A percentile compares a stretch with the other conserved stretches of the same genome.
phyloP scores from a whole-genome alignment of 2,329 filamentous ascomycete species.

The Neofusicoccum kwambonambiense region DNA sequence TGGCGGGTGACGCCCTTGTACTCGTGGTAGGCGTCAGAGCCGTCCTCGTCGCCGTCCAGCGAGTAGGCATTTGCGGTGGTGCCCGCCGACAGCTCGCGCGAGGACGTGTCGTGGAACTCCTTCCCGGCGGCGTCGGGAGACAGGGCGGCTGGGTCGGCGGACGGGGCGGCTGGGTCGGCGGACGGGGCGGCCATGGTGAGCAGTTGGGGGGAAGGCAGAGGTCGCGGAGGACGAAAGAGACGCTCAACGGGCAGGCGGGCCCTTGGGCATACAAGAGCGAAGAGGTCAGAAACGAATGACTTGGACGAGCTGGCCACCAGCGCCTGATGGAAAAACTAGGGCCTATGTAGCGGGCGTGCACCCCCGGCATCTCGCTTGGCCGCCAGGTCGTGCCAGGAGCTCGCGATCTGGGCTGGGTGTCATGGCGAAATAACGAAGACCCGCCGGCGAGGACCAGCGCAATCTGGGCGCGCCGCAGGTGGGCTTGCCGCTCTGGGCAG shows the following conservation, averaged over 20 bases:
- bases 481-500: no score
- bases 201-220: neutral
- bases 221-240: neutral
- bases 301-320: neutral
- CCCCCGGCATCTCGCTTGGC: neutral
- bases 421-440: no score
- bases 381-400: neutral
- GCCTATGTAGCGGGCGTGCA: neutral
- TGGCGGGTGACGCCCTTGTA: slow-evolving; percentile 16
- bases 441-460: no score
- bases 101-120: neutral
- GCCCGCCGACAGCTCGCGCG: neutral
- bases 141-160: neutral
- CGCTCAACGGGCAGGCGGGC: neutral
- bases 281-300: neutral
- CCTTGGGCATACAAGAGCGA: neutral
- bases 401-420: neutral
- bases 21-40: neutral
- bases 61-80: neutral
- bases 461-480: no score
- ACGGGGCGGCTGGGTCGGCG: neutral
- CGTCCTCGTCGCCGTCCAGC: neutral
- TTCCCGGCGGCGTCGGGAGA: neutral
- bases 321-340: neutral
- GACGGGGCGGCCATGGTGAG: neutral